Evolutionary conservation across 164 flowering plant species (phyloP).

Genomic region (Magnolia sinica): DNA sequence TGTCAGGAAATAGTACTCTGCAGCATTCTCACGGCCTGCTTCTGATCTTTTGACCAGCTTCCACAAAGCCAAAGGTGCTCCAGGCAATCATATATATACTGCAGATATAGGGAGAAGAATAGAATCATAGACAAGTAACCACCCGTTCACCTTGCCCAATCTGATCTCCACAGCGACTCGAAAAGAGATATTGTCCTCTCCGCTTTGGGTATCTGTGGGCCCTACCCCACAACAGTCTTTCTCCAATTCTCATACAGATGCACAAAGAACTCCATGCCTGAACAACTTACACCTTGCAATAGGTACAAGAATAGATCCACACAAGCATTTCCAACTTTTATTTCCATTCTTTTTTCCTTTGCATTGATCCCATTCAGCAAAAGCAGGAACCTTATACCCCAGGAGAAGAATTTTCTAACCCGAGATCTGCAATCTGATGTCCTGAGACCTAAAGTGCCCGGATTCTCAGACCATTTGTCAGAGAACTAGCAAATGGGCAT

Average conservation of each 20-base stretch:
- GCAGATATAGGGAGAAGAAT: constrained; percentile 25
- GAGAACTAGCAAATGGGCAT: neutral
- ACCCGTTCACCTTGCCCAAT: constrained; percentile 29
- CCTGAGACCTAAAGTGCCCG: constrained; percentile 16
- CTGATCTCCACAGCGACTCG: constrained; percentile 59
- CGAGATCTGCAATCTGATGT: constrained; percentile 36
- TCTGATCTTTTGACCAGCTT: constrained; percentile 22
- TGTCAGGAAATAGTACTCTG: neutral
- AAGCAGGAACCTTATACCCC: constrained; percentile 59
- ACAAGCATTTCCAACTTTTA: constrained; percentile 18
- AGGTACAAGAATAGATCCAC: constrained; percentile 71
- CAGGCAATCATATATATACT: constrained; percentile 41
- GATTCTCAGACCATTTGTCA: constrained; percentile 24
- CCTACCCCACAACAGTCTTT: constrained; percentile 21
- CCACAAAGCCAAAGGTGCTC: constrained; percentile 21
- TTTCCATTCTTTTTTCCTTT: constrained; percentile 8
- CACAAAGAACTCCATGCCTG: constrained; percentile 12
- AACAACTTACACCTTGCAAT: constrained; percentile 48
- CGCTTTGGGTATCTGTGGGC: constrained; percentile 36
- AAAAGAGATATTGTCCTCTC: constrained; percentile 56
- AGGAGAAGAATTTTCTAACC: constrained; percentile 36
- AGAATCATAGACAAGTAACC: constrained; percentile 44
- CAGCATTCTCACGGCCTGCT: neutral
- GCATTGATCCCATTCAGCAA: constrained; percentile 38
- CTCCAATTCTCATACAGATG: constrained; percentile 32